These are phyloP conservation scores for Aspergillus niger DNA, from an alignment of 2,329 filamentous ascomycete genomes.

Conservation along the genomic window DNA sequence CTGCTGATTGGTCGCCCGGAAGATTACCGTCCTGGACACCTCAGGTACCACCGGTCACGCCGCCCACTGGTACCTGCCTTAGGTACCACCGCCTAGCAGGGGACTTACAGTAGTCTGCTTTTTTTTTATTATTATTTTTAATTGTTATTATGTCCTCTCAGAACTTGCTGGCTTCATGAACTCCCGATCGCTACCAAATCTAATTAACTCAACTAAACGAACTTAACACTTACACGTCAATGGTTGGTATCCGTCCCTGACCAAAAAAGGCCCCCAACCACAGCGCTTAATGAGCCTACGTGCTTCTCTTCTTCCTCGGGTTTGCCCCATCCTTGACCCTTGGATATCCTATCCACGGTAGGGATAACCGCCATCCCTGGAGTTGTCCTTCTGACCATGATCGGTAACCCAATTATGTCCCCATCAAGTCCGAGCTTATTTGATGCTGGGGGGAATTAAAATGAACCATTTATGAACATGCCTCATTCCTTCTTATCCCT, in stretches of 20 bases:
- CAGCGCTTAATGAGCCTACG: too few relatives aligned
- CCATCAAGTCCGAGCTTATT: not conserved
- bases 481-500: not conserved
- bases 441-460: not conserved
- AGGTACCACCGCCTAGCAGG: conserved; percentile 6
- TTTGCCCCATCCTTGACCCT: not conserved
- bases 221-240: too few relatives aligned
- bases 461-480: too few relatives aligned
- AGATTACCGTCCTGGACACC: conserved; percentile 9
- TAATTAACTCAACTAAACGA: too few relatives aligned
- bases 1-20: conserved; percentile 6
- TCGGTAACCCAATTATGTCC: not conserved
- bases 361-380: not conserved
- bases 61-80: not conserved
- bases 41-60: conserved; percentile 5
- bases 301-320: too few relatives aligned
- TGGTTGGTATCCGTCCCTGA: too few relatives aligned
- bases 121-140: too few relatives aligned
- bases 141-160: too few relatives aligned
- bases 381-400: not conserved
- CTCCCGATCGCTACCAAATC: too few relatives aligned
- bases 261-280: too few relatives aligned
- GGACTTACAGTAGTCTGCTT: not conserved
- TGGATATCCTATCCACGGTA: not conserved
- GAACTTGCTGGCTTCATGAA: too few relatives aligned